Base-by-base conservation (phyloP, 164 flowering plant genomes). In the Chloranthus sessilifolius region DNA sequence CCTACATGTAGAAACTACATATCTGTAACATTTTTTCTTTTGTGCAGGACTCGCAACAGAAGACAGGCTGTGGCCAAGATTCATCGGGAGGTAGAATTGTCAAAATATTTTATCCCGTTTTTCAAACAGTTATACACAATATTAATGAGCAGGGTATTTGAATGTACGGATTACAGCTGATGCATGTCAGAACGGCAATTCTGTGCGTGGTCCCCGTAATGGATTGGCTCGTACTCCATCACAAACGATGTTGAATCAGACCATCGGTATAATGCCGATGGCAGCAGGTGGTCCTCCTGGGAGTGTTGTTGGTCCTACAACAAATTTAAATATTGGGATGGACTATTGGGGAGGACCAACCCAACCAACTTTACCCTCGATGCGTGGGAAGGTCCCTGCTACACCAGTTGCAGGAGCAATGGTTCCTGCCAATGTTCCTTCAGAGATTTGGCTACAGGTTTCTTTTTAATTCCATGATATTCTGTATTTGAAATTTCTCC, bases 321-420 rank as follows among this genome's bases (percentile, higher is more conserved):
- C 96, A 42, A 91, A 85, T 67, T 77, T 88, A 57, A 85, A 91
- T 58, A 88, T 88, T 52, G 98, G 98, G 55, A 91, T 91, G 96
- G 98, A 91, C 47, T 91, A 91, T 56, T 91, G 96, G 98, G 83
- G 81, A 41, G 63, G 81, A 49, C 74, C 83, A 41, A 42, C 79
- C 53, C 24, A 88, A 51, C 43, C 90, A 4, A 23, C 76, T 40
- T 47, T 75, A 19, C 82, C 95, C 58, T 74, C 80, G 49, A 53
- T 88, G 33, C 79, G 59, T 44, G 96, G 88, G 49, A 81, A 81
- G 55, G 80, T 79, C 39, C 64, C 88, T 30, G 52, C 85, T 49
- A 50, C 88, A 33, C 68, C 80, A 30, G 80, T 74, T 56, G 61
- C 79, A 1, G 84, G 87, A 49, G 74, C 78, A 64, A 52, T 75